A percentile compares a stretch with the other conserved stretches of the same genome.
phyloP scores from a whole-genome alignment of 1,284 basidiomycete genomes.

The Retiboletus fuscus region DNA sequence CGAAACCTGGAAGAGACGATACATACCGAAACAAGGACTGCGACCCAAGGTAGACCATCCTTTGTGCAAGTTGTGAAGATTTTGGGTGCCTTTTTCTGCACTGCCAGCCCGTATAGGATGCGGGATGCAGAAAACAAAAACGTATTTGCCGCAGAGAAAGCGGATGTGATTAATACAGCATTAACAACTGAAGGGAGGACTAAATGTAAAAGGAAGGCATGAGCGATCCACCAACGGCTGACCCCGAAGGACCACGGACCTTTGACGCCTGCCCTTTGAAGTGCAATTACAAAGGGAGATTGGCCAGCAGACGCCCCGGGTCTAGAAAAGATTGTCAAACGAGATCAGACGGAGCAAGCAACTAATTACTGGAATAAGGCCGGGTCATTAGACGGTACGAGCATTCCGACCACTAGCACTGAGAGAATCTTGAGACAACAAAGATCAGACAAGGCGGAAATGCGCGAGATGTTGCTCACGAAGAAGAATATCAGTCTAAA shows the following conservation, averaged over 20 bases:
- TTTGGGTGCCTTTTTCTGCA: constrained; percentile 78
- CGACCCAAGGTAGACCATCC: constrained; percentile 40
- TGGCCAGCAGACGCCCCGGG: constrained; percentile 70
- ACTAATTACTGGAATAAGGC: constrained; percentile 61
- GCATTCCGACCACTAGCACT: constrained; percentile 83
- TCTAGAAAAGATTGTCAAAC: constrained; percentile 30
- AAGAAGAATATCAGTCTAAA: constrained; percentile 85
- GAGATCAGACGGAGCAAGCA: constrained; percentile 20
- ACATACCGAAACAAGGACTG: constrained; percentile 23
- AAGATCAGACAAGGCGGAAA: constrained; percentile 10
- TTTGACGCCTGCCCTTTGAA: constrained; percentile 80
- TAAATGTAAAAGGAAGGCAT: constrained; percentile 30
- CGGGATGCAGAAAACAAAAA: constrained; percentile 86
- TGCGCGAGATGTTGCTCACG: constrained; percentile 46
- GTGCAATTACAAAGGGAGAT: constrained; percentile 87
- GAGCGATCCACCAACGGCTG: background rate
- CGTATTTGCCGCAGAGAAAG: constrained; percentile 88
- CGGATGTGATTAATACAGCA: constrained; percentile 73
- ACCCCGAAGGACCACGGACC: constrained; percentile 41
- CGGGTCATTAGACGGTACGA: constrained; percentile 79
- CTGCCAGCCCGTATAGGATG: constrained; percentile 84
- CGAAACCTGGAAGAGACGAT: background rate
- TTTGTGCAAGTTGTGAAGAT: constrained; percentile 73
- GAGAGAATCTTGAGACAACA: constrained; percentile 63
- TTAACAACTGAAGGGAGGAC: constrained; percentile 79